These are phyloP conservation scores for Biancaea sappan DNA, from an alignment of 306 rosid species.

Conservation along the genomic window DNA sequence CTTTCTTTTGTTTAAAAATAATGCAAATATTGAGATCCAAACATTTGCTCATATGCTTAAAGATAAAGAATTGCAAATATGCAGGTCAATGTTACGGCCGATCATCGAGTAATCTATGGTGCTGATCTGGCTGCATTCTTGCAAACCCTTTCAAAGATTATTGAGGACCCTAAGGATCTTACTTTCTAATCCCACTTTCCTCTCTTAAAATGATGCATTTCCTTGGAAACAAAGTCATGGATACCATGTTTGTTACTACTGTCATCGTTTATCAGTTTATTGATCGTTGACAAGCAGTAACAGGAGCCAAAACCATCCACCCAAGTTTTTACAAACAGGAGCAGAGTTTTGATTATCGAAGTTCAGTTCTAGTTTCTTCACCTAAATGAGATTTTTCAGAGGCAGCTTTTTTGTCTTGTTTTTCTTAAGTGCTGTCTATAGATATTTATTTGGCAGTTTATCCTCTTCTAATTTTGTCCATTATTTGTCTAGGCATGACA, in stretches of 20 bases:
- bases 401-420: not conserved
- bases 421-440: not conserved
- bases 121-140: slow-evolving; percentile 92
- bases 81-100: slow-evolving; percentile 98
- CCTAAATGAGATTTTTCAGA: not conserved
- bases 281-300: not conserved
- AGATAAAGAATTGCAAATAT: not conserved
- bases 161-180: slow-evolving; percentile 95
- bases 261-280: too few species aligned
- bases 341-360: not conserved
- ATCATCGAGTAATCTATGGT: slow-evolving; percentile 94
- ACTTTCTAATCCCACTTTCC: slow-evolving; percentile 65
- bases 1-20: not conserved
- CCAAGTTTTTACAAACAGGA: not conserved
- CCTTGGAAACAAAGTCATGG: slow-evolving; percentile 4
- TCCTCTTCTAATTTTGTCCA: not conserved
- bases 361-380: slow-evolving; percentile 5
- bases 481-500: not conserved
- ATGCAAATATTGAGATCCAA: not conserved
- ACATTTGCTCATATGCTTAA: not conserved
- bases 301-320: not conserved
- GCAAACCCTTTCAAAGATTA: slow-evolving; percentile 84
- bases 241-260: not conserved
- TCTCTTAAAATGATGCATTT: slow-evolving; percentile 18
- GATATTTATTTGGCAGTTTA: not conserved